Evolutionary conservation across 192 early-diverging fungal species (phyloP).

Genomic region (Coemansia sp.): DNA sequence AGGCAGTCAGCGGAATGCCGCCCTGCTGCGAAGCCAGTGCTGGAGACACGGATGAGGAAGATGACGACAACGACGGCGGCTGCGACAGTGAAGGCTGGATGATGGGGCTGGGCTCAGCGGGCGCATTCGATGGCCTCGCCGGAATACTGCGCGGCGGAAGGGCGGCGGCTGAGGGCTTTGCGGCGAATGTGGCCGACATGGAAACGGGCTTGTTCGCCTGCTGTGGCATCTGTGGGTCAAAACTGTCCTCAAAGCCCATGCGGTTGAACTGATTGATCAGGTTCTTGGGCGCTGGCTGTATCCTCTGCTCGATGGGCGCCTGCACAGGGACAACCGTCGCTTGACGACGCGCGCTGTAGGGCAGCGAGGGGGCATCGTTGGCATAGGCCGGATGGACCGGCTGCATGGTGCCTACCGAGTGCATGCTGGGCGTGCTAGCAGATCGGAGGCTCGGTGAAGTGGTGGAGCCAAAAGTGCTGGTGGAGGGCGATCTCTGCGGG

Average conservation of each 20-base stretch:
- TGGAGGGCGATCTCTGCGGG: not conserved
- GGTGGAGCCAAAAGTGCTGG: not conserved
- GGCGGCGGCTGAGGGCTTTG: conserved; percentile 6
- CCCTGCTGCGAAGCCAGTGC: not conserved
- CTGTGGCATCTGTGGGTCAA: conserved; percentile 17
- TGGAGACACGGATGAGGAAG: not conserved
- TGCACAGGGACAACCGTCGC: not conserved
- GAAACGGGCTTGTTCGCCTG: conserved; percentile 1
- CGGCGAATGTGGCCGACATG: too few species aligned
- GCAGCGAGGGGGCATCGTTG: conserved; percentile 28
- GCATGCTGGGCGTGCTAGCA: not conserved
- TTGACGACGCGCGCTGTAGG: conserved; percentile 11
- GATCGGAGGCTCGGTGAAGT: not conserved
- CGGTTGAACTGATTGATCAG: conserved; percentile 32
- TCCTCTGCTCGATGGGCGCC: conserved; percentile 9
- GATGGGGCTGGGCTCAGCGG: not conserved
- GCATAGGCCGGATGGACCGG: conserved; percentile 17
- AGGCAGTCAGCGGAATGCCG: conserved; percentile 5
- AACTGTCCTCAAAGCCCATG: conserved; percentile 30
- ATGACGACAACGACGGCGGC: not conserved
- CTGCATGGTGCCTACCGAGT: not conserved
- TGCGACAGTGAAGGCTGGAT: not conserved
- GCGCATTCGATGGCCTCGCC: conserved; percentile 9
- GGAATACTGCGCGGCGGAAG: not conserved
- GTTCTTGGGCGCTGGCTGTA: conserved; percentile 20